Evolutionary conservation across 2,329 filamentous ascomycete genomes (phyloP).

Genomic region (Lasiodiplodia gonubiensis): DNA sequence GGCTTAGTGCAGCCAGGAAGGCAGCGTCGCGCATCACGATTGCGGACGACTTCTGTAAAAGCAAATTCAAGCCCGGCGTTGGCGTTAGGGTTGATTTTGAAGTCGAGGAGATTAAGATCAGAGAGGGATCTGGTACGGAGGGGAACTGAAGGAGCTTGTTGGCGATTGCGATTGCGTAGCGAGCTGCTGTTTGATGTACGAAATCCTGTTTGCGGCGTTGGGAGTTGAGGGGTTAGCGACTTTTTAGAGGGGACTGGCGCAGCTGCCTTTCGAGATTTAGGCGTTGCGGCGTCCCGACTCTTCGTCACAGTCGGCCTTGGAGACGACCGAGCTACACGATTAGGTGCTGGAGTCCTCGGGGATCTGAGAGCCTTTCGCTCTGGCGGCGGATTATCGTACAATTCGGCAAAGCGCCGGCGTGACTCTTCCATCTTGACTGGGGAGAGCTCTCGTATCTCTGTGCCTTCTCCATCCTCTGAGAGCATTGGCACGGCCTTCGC

Average conservation of each 20-base stretch:
- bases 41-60: slow-evolving; percentile 75
- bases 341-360: slow-evolving; percentile 3
- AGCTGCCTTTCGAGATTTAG: background rate
- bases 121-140: slow-evolving; percentile 65
- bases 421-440: slow-evolving; percentile 20
- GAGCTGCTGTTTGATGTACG: background rate
- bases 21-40: slow-evolving; percentile 70
- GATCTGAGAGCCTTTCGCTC: slow-evolving; percentile 1
- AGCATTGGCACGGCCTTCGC: slow-evolving; percentile 19
- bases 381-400: slow-evolving; percentile 14
- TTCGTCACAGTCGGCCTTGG: background rate
- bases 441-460: slow-evolving; percentile 4
- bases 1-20: slow-evolving; percentile 76
- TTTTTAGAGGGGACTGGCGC: background rate
- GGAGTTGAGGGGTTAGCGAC: background rate
- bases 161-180: background rate
- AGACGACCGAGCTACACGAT: background rate
- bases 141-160: slow-evolving; percentile 33
- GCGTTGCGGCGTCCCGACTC: background rate
- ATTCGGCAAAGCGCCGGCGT: slow-evolving; percentile 20
- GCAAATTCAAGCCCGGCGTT: slow-evolving; percentile 76
- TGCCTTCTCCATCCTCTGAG: slow-evolving; percentile 28
- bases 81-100: slow-evolving; percentile 77
- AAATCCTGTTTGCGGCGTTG: slow-evolving; percentile 8
- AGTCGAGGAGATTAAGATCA: slow-evolving; percentile 70